These are phyloP conservation scores for Cryptococcus wingfieldii DNA, from an alignment of 1,284 basidiomycete genomes.

Conservation along the genomic window DNA sequence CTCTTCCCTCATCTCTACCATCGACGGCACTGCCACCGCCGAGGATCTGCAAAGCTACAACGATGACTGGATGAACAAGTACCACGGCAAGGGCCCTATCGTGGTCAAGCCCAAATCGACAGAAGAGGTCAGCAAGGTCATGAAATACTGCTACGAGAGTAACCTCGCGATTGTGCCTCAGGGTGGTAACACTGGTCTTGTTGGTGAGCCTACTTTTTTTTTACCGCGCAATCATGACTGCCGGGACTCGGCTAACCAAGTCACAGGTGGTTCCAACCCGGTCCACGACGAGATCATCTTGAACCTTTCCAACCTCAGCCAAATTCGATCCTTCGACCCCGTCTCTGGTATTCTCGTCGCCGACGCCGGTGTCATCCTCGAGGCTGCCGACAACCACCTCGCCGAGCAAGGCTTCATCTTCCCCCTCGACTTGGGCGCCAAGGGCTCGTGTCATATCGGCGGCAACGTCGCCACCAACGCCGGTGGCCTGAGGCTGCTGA, in stretches of 20 bases:
- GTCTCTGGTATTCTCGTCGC: constrained; percentile 66
- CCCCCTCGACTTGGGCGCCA: constrained; percentile 95
- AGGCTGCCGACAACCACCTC: constrained; percentile 81
- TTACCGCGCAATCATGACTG: not conserved
- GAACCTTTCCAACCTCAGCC: constrained; percentile 75
- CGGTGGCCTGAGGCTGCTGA: constrained; percentile 85
- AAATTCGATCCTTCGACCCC: constrained; percentile 86
- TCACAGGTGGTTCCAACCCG: constrained; percentile 80
- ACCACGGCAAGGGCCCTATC: constrained; percentile 73
- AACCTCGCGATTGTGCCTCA: constrained; percentile 89
- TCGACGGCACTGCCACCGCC: constrained; percentile 43
- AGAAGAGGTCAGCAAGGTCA: constrained; percentile 78
- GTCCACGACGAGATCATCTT: constrained; percentile 84
- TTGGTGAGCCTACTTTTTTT: constrained; percentile 51
- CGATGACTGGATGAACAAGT: constrained; percentile 97
- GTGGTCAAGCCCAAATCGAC: constrained; percentile 87
- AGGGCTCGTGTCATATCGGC: constrained; percentile 98
- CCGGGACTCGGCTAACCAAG: not conserved
- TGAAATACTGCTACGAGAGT: constrained; percentile 75
- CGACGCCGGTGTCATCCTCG: constrained; percentile 92
- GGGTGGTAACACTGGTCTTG: constrained; percentile 96
- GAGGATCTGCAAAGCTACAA: constrained; percentile 81
- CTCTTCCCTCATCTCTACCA: constrained; percentile 51
- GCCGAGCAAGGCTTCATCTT: constrained; percentile 89
- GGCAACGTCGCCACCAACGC: constrained; percentile 98